A percentile compares a stretch with the other conserved stretches of the same genome.
Evolutionary conservation across 2,329 filamentous ascomycete species (phyloP).

Genomic region (Aspergillus bombycis): DNA sequence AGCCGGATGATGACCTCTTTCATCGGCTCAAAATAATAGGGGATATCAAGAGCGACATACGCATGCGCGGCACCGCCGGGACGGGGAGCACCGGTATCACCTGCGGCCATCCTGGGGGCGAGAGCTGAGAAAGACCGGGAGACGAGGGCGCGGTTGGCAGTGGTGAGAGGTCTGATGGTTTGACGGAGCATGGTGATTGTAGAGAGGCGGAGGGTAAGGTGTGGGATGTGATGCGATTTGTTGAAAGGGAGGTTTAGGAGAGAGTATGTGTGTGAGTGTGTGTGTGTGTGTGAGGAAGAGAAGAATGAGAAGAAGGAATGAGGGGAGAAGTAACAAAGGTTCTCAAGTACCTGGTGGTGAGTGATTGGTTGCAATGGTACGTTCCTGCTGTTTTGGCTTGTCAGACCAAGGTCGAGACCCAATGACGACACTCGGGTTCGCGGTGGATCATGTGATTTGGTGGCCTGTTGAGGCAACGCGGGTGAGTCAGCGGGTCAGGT

Average conservation of each 20-base stretch:
- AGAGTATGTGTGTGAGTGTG: not conserved
- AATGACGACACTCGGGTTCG: slow-evolving; percentile 17
- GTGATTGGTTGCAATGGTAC: not conserved
- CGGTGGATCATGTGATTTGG: slow-evolving; percentile 14
- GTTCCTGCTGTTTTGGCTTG: not conserved
- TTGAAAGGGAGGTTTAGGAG: not conserved
- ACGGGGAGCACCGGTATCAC: slow-evolving; percentile 64
- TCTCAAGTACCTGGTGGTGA: not conserved
- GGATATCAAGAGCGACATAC: slow-evolving; percentile 34
- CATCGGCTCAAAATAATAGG: not conserved
- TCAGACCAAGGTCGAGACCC: not conserved
- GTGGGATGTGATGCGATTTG: not conserved
- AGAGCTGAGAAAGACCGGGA: slow-evolving; percentile 66
- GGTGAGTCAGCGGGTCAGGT: slow-evolving; percentile 17
- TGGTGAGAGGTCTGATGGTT: slow-evolving; percentile 60
- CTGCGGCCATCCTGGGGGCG: slow-evolving; percentile 65
- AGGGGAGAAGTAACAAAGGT: not conserved
- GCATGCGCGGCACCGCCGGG: slow-evolving; percentile 37
- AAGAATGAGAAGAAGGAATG: slow-evolving; percentile 3
- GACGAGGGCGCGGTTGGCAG: slow-evolving; percentile 54
- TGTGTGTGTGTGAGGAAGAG: slow-evolving; percentile 1
- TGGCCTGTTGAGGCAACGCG: not conserved
- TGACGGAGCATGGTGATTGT: slow-evolving; percentile 66
- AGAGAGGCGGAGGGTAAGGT: slow-evolving; percentile 2
- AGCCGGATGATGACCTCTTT: not conserved